Percentiles rank a stretch among this genome's conserved stretches.
phyloP scores from a whole-genome alignment of 148 eudicot species.

The Chenopodium formosanum region DNA sequence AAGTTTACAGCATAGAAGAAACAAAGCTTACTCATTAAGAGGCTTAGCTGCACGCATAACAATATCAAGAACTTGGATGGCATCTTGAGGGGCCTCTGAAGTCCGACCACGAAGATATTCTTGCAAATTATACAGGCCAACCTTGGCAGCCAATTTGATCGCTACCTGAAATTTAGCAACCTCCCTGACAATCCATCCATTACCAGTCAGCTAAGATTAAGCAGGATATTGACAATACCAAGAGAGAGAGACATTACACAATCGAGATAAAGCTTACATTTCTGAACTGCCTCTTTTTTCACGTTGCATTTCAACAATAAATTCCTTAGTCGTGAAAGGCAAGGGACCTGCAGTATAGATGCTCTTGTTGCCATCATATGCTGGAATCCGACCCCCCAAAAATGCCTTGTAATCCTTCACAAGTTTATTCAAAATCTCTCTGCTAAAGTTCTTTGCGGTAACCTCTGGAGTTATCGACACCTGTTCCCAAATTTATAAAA shows the following conservation, averaged over 20 bases:
- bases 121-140: conserved; percentile 42
- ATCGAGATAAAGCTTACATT: conserved; percentile 16
- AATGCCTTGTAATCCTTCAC: conserved; percentile 24
- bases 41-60: conserved; percentile 49
- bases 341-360: conserved; percentile 59
- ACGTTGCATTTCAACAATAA: conserved; percentile 43
- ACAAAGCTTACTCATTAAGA: conserved; percentile 17
- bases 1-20: no score
- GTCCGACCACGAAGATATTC: conserved; percentile 46
- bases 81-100: conserved; percentile 63
- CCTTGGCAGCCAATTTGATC: conserved; percentile 57
- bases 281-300: conserved; percentile 5
- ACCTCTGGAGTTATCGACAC: conserved; percentile 66
- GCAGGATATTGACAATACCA: not conserved
- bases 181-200: conserved; percentile 12
- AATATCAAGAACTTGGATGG: conserved; percentile 79
- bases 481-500: conserved; percentile 22
- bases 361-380: conserved; percentile 73
- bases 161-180: conserved; percentile 50
- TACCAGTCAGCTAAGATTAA: not conserved
- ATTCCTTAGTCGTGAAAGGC: conserved; percentile 62
- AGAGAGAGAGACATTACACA: no score
- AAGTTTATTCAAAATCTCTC: conserved; percentile 43
- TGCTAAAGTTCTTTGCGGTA: conserved; percentile 41
- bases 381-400: conserved; percentile 39